Base-by-base conservation (phyloP, 1,284 basidiomycete genomes). In the Rhodotorula sp. region DNA sequence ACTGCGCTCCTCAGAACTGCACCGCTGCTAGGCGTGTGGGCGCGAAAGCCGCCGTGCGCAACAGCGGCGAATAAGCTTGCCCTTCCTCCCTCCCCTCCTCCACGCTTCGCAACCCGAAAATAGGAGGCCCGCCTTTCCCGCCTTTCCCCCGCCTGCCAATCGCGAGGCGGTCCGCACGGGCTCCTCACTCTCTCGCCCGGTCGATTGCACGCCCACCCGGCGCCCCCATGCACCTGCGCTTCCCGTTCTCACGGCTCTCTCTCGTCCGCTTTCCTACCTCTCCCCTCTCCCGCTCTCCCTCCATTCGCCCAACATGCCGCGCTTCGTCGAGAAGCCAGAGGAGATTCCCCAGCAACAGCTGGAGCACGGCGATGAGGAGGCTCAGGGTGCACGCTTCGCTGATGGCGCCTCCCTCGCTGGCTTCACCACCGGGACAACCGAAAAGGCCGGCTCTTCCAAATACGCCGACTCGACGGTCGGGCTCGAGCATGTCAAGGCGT, bases 391-490 rank as follows among this genome's bases (percentile, higher is more conserved):
- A n/a, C 62, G 69, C 29, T 69, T 71, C 58, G 64, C 61, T 5
- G 69, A 71, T 32, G 64, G 61, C 17, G 53, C 62, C 8, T 59
- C 64, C 2, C 58, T 67, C 54, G 55, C 61, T 5, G 48, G 44
- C 32, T 53, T 51, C 50, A 68, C 72, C 1, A 76, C 75, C 19
- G 37, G 57, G 6, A 76, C 77, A 41, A 74, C 76, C 2, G 79
- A 81, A 51, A 80, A 81, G 71, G 78, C 63, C 10, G 65, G 63
- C 22, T 67, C 75, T n/a, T 78, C 77, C 15, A 56, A 68, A 15
- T 79, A 80, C 57, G 79, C 80, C 36, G 66, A 64, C 29, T 78
- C 76, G 34, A 74, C 75, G 9, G 74, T 78, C 32, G 81, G 81
- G 22, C 67, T 77, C 34, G 77, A 75, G 25, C 75, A 78, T 61